phyloP scores from a whole-genome alignment of 805 yeast genomes.

The Tetrapisispora phaffii region DNA sequence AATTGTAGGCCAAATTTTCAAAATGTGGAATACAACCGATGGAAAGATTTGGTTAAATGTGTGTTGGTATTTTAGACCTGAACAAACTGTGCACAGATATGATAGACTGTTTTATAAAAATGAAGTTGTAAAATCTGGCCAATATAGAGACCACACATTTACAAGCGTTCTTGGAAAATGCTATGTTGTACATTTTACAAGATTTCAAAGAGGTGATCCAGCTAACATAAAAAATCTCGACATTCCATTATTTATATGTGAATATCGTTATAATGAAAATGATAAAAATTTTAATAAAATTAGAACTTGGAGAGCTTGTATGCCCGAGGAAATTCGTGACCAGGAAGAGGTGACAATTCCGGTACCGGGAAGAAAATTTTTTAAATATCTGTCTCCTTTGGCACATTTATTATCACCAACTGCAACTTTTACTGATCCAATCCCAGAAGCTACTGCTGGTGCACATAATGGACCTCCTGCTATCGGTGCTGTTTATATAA shows the following conservation, averaged over 20 bases:
- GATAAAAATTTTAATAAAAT: conserved; percentile 88
- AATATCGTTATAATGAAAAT: conserved; percentile 83
- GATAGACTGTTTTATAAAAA: conserved; percentile 86
- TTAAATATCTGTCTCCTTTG: conserved; percentile 77
- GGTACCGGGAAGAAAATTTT: conserved; percentile 53
- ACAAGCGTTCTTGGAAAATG: conserved; percentile 88
- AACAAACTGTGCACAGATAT: conserved; percentile 89
- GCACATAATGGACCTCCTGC: conserved; percentile 84
- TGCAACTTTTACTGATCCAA: conserved; percentile 63
- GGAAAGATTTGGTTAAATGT: conserved; percentile 83
- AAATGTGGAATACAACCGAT: conserved; percentile 74
- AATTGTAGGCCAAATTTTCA: conserved; percentile 84
- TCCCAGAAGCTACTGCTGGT: conserved; percentile 76
- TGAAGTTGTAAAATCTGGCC: conserved; percentile 94
- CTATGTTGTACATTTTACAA: conserved; percentile 86
- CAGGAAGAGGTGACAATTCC: conserved; percentile 72
- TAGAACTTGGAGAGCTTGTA: conserved; percentile 96
- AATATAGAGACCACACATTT: conserved; percentile 85
- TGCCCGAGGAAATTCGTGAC: conserved; percentile 91
- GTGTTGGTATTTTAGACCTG: conserved; percentile 97
- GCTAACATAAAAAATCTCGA: conserved; percentile 51
- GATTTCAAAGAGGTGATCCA: conserved; percentile 92
- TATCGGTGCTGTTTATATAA: conserved; percentile 78
- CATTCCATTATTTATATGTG: conserved; percentile 86
- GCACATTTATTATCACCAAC: conserved; percentile 64